These are phyloP conservation scores for Actinomortierella wolfii DNA, from an alignment of 371 early-diverging fungal genomes.

Conservation along the genomic window DNA sequence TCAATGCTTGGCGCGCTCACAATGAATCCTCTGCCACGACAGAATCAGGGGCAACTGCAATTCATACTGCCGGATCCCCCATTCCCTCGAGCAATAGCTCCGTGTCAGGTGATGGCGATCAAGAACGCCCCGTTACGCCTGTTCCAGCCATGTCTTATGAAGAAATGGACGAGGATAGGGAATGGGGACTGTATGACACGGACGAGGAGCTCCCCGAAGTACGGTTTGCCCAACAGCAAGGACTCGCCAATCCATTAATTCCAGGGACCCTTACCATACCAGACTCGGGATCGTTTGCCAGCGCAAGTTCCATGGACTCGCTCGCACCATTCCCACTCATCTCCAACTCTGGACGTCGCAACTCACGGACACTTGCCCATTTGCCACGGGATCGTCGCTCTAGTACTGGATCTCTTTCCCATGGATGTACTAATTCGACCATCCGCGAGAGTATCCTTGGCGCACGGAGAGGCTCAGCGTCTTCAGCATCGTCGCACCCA, in stretches of 20 bases:
- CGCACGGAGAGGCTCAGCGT: slow-evolving; percentile 33
- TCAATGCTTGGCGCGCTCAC: slow-evolving; percentile 30
- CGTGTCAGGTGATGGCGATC: neutral
- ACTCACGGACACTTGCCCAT: neutral
- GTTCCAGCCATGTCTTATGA: slow-evolving; percentile 11
- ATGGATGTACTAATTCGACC: neutral
- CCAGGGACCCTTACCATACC: slow-evolving; percentile 5
- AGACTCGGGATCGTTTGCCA: slow-evolving; percentile 10
- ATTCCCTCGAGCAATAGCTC: neutral
- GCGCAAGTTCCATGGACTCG: slow-evolving; percentile 9
- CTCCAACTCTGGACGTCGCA: neutral
- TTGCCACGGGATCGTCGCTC: slow-evolving; percentile 29
- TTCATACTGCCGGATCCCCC: no score
- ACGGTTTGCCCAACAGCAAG: neutral
- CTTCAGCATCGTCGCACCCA: slow-evolving; percentile 30
- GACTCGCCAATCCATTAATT: neutral
- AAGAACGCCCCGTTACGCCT: no score
- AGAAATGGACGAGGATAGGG: slow-evolving; percentile 42
- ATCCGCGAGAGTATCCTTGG: slow-evolving; percentile 30
- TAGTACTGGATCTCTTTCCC: slow-evolving; percentile 38
- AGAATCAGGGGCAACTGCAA: neutral
- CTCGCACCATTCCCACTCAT: neutral
- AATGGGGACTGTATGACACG: slow-evolving; percentile 35
- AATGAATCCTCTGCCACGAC: neutral
- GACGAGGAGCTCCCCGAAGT: slow-evolving; percentile 10